Base-by-base conservation (phyloP, 2,329 filamentous ascomycete species). In the Fusarium sp. region DNA sequence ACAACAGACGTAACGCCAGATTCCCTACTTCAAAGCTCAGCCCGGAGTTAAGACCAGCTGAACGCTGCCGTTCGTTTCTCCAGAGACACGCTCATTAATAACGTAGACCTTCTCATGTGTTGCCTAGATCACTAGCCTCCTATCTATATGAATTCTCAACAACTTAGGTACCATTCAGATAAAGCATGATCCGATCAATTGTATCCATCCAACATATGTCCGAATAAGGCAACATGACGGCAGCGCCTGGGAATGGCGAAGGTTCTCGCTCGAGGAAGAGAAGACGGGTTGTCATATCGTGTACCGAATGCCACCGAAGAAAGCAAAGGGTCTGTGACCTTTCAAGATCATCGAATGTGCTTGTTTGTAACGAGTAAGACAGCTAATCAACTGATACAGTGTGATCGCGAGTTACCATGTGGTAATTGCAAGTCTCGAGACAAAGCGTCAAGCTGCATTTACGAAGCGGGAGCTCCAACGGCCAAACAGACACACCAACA, bases 291-390 rank as follows among this genome's bases (percentile, higher is more conserved):
- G 86, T 89, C 44, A 87, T 90, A 58, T 89, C 86, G 9, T 90
- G 88, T 70, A 87, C 84, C 13, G 87, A 90, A 73, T 90, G 88
- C 68, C 88, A 90, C 75, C 81, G 87, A 63, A 82, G 88, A 62
- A 90, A 90, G 73, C 86, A 88, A 73, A 87, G 87, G 81, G 85
- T 85, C 48, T 33, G 71, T 62, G 23, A 19, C 19, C 17, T 25
- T 37, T 15, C 7, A 5, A 30, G 10, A 30, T 15, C 19, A 15
- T 15, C 4, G 8, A 25, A 15, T 13, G 15, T 4, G 11, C 8
- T 22, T 7, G 23, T 6, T 10, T 9, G 7, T 25, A 4, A 8
- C 4, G n/a, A 17, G 17, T 6, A 17, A 35, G 11, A 20, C 27
- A 43, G 44, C 50, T 73, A 27, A 73, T 19, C 11, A 7, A 8